Evolutionary conservation across 768 basidiomycete genomes (phyloP).

Genomic region (Termitomyces titanicus): DNA sequence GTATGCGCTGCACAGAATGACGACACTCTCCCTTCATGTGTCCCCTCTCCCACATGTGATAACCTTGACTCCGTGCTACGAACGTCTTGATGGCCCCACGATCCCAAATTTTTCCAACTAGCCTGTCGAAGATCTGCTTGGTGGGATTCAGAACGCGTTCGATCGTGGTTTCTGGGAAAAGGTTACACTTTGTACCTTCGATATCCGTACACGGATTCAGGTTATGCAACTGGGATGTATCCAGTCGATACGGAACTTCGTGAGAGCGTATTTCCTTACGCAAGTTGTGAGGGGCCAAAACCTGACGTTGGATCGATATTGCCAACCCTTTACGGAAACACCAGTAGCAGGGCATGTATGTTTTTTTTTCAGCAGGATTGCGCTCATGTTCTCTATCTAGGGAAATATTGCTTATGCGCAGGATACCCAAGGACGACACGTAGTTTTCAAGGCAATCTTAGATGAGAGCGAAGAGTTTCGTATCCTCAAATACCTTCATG

Average conservation of each 20-base stretch:
- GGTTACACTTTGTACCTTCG: conserved; percentile 1
- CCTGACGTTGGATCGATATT: background rate
- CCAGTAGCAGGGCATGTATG: background rate
- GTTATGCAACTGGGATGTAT: background rate
- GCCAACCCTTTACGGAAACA: background rate
- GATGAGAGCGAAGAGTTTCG: conserved; percentile 1
- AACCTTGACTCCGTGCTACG: background rate
- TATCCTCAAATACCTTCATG: background rate
- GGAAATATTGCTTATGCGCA: conserved; percentile 5
- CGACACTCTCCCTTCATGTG: background rate
- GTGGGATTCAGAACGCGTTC: background rate
- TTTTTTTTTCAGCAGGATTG: background rate
- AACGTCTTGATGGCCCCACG: background rate
- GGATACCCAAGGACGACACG: conserved; percentile 2
- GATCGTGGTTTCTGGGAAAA: background rate
- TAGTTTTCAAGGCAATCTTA: conserved; percentile 7
- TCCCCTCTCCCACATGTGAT: background rate
- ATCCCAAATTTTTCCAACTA: background rate
- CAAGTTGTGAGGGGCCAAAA: background rate
- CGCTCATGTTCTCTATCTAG: background rate
- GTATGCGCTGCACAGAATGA: background rate
- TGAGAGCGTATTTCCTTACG: conserved; percentile 1
- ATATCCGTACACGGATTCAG: background rate
- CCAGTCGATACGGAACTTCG: background rate
- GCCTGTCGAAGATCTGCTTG: background rate